Evolutionary conservation across 2,329 filamentous ascomycete species (phyloP), one percentile per base, ranked within the genome.

Genomic region (Huntiella bhutanensis): DNA sequence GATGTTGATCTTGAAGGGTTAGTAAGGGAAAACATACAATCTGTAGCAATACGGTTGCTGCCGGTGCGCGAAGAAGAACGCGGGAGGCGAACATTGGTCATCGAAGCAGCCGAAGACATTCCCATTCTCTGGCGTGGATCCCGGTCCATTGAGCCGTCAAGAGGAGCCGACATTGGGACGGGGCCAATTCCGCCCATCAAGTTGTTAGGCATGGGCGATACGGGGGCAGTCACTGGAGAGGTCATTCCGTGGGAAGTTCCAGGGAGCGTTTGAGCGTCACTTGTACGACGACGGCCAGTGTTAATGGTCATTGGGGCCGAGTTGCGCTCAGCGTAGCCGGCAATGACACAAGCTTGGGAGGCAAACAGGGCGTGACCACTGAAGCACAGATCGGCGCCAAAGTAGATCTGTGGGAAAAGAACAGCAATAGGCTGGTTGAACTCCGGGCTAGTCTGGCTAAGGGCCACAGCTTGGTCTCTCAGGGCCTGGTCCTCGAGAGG

Each of bases 361-460:
- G 41, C 43, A 5, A 49, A 49, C 11, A 49, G 41, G 44, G 48
- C 48, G 36, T 49, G 48, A 2, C 48, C 48, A 22, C 48, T 49
- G 44, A 49, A 49, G 48, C 48, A 49, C 17, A 49, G 38, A 13
- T 49, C 48, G 36, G 16, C 22, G 33, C 48, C 48, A 41, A 49
- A 49, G 33, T 49, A 42, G 12, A 49, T 46, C 36, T 49, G 48
- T 4, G 48, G 48, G 32, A 49, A 49, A 2, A 49, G 48, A 11
- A 49, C 44, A 8, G 48, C 48, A 15, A 49, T 40, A 3, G 48
- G 48, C 28, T 32, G 33, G 44, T 46, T 41, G 36, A 36, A 49
- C 22, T 49, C 48, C 10, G 43, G 37, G 15, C 38, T 43, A 13
- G 48, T 16, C 11, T 40, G 32, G 5, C 32, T 33, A 12, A 49